These are phyloP conservation scores for Microdochium bolleyi DNA, from an alignment of 2,329 filamentous ascomycete genomes.

Conservation along the genomic window DNA sequence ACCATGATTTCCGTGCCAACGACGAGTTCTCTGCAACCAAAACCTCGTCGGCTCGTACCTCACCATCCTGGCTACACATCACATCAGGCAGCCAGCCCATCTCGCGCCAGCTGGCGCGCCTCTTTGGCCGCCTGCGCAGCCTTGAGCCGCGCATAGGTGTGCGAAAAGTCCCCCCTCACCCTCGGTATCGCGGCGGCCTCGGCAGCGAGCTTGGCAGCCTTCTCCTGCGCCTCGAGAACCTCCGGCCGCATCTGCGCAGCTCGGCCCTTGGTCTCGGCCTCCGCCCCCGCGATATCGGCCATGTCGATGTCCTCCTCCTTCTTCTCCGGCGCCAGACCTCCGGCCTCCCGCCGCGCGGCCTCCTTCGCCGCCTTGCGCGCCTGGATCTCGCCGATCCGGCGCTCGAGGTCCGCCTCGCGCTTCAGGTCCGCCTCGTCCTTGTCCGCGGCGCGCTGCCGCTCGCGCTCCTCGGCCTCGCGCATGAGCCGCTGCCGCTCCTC, in stretches of 20 bases:
- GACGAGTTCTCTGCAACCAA: too few species aligned
- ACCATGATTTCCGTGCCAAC: too few species aligned
- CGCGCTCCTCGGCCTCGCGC: slow-evolving; percentile 31
- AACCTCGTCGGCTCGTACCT: too few species aligned
- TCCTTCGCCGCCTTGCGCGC: slow-evolving; percentile 26
- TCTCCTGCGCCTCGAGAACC: slow-evolving; percentile 5
- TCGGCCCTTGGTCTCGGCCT: slow-evolving; percentile 6
- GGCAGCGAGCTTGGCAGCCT: neutral
- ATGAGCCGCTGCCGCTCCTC: slow-evolving; percentile 33
- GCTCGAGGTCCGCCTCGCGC: slow-evolving; percentile 35
- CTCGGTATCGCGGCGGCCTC: slow-evolving; percentile 3
- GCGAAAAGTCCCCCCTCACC: slow-evolving; percentile 18
- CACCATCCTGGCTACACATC: too few species aligned
- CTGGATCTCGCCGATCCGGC: slow-evolving; percentile 25
- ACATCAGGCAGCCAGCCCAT: slow-evolving; percentile 21
- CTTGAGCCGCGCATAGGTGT: slow-evolving; percentile 46
- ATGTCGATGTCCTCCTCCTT: slow-evolving; percentile 3
- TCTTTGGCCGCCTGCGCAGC: slow-evolving; percentile 51
- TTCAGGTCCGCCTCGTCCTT: slow-evolving; percentile 23
- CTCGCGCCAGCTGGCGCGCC: slow-evolving; percentile 36
- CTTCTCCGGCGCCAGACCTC: slow-evolving; percentile 2
- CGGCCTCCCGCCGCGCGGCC: slow-evolving; percentile 23
- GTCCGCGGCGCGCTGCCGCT: slow-evolving; percentile 23
- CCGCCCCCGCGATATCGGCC: neutral
- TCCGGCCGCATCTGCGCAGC: slow-evolving; percentile 5